A percentile compares a stretch with the other conserved stretches of the same genome.
Conservation (phyloP, 306 rosid genomes). For the Luffa acutangula region DNA sequence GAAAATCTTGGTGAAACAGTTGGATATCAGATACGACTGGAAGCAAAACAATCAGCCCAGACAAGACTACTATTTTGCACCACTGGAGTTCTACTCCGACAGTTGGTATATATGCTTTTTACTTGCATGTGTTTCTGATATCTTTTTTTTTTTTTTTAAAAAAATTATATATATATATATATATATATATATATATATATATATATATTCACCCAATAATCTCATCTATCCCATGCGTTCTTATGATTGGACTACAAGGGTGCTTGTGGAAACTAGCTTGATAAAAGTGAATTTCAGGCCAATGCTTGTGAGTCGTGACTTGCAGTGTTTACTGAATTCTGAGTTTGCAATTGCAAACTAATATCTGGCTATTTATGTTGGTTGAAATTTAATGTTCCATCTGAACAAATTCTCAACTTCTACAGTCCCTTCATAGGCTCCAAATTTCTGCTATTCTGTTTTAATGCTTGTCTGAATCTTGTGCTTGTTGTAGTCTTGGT, state of each 20-base stretch:
- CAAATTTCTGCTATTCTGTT: background rate
- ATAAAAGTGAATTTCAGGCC: background rate
- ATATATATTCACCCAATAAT: too few species aligned
- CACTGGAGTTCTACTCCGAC: slow-evolving; percentile 90
- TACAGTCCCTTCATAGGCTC: background rate
- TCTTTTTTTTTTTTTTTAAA: background rate
- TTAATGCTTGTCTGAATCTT: background rate
- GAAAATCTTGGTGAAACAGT: slow-evolving; percentile 81
- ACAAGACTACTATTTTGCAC: slow-evolving; percentile 89
- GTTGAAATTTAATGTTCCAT: background rate
- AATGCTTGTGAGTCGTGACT: background rate
- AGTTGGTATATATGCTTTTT: slow-evolving; percentile 45
- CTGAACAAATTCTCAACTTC: background rate
- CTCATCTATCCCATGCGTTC: background rate
- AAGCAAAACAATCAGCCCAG: slow-evolving; percentile 67
- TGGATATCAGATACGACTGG: slow-evolving; percentile 94
- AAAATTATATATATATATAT: too few species aligned
- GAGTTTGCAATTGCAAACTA: background rate
- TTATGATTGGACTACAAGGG: background rate
- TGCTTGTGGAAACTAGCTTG: background rate
- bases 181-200: too few species aligned
- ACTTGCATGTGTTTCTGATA: background rate
- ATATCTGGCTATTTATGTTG: background rate
- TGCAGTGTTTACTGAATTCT: background rate
- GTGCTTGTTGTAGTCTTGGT: slow-evolving; percentile 1